These are phyloP conservation scores for Ormosia emarginata DNA, from an alignment of 306 rosid genomes.

Conservation along the genomic window DNA sequence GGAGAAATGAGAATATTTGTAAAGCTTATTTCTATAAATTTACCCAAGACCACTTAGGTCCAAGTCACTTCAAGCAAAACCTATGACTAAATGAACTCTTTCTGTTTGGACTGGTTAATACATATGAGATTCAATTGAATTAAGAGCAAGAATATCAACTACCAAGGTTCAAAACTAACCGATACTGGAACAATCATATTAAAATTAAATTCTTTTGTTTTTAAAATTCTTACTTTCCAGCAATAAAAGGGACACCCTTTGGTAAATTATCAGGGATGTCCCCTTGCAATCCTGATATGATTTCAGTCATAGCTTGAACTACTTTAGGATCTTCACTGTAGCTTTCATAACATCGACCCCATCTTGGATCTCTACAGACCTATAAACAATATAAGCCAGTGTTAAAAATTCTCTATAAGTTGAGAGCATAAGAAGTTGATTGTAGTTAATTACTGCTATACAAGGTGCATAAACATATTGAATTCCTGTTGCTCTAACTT, in stretches of 20 bases:
- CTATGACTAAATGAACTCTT: background rate
- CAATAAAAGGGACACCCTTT: conserved; percentile 38
- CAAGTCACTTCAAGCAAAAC: background rate
- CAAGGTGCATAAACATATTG: conserved; percentile 48
- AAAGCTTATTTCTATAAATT: background rate
- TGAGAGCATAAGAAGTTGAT: background rate
- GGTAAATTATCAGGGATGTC: conserved; percentile 24
- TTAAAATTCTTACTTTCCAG: conserved; percentile 38
- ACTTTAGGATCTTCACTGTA: conserved; percentile 46
- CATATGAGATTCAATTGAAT: background rate
- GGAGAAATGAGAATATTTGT: background rate
- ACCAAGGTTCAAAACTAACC: background rate
- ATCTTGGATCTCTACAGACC: conserved; percentile 61
- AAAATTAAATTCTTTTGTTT: background rate
- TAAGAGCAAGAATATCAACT: conserved; percentile 5
- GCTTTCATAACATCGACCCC: conserved; percentile 59
- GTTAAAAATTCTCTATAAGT: background rate
- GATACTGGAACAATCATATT: background rate
- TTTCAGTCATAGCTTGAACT: conserved; percentile 46
- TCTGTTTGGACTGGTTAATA: background rate
- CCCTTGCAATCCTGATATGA: conserved; percentile 47
- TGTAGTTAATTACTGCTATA: conserved; percentile 36
- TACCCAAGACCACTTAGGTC: background rate
- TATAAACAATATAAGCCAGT: background rate
- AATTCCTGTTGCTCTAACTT: conserved; percentile 55